Evolutionary conservation across 176 grass and related monocot species (phyloP).

Genomic region (Oryza glumipatula): DNA sequence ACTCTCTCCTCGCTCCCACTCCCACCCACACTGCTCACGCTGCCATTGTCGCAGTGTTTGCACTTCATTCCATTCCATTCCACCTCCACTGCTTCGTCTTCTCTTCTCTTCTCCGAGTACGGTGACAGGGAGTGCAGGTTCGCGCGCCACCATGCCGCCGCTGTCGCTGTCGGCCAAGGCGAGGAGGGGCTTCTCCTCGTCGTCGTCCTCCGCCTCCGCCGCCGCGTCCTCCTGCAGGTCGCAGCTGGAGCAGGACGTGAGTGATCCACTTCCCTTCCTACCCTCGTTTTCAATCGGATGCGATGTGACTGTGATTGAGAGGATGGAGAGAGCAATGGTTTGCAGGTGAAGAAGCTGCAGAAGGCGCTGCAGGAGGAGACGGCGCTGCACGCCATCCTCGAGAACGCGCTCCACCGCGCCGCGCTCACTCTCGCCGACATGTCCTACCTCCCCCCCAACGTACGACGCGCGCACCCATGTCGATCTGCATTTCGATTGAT

Average conservation of each 20-base stretch:
- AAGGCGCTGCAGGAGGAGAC: constrained; percentile 79
- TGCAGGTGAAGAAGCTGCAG: constrained; percentile 71
- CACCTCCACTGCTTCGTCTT: too few relatives aligned
- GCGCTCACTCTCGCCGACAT: constrained; percentile 81
- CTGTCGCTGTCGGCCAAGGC: constrained; percentile 47
- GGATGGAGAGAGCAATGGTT: neutral
- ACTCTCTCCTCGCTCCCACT: too few relatives aligned
- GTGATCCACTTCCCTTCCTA: neutral
- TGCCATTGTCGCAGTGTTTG: too few relatives aligned
- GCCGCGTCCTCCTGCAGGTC: constrained; percentile 41
- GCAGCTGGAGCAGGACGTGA: constrained; percentile 87
- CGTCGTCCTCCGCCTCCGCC: neutral
- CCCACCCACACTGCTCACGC: too few relatives aligned
- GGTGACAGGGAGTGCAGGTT: neutral
- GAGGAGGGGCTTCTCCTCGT: constrained; percentile 34
- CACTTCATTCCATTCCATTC: too few relatives aligned
- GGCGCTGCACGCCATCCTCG: constrained; percentile 73
- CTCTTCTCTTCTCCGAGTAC: too few relatives aligned
- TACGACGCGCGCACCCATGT: constrained; percentile 23
- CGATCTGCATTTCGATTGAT: neutral
- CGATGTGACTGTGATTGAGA: too few relatives aligned
- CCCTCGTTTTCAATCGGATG: neutral
- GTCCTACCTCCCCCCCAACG: constrained; percentile 74
- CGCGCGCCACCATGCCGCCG: constrained; percentile 50
- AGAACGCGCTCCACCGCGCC: constrained; percentile 76